Evolutionary conservation across 208 protist genomes (phyloP), one percentile per base, ranked within the genome.

Genomic region (Acanthamoeba healyi): DNA sequence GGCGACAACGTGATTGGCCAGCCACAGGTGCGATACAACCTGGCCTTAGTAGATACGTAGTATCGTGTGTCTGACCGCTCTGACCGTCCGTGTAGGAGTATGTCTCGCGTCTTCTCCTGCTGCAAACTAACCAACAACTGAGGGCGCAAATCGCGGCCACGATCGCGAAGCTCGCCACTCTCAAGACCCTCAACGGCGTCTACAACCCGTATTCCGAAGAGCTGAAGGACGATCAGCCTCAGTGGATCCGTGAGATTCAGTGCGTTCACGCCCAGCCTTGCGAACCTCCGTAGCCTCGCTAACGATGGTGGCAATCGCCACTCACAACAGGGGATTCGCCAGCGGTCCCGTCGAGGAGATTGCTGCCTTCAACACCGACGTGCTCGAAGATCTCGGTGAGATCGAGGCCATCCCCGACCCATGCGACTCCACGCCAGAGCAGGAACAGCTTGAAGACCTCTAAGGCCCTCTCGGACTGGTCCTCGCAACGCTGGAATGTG

Each of bases 351-450:
- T 79, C 15, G 34, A 79, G 42, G 5, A 12, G 4, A 32, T 79
- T 24, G 12, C 36, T 24, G 70, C 10, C 5, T 42, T 46, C 70
- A 79, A 36, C 70, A 32, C 5, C 17, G 70, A 79, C 14, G 10
- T 79, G 4, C 10, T 9, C 32, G 26, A 38, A 5, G 24, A 19
- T 3, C n/a, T 79, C 6, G 34, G 5, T 4, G 38, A 5, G 7
- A 24, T 79, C 5, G 38, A 79, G 4, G 15, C 24, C 38, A 7
- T 79, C 5, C 70, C 70, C 26, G 70, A 79, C 24, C 70, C 70
- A 42, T 79, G 70, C 24, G 70, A 79, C 24, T 9, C n/a, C n/a
- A 79, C 70, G 70, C n/a, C n/a, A n/a, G 36, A 79, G n/a, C 29
- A 10, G 29, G 34, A 79, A n/a, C n/a, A n/a, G n/a, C n/a, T n/a